Conservation (phyloP, 2,329 filamentous ascomycete species). For the Aspergillus brunneoviolaceus region DNA sequence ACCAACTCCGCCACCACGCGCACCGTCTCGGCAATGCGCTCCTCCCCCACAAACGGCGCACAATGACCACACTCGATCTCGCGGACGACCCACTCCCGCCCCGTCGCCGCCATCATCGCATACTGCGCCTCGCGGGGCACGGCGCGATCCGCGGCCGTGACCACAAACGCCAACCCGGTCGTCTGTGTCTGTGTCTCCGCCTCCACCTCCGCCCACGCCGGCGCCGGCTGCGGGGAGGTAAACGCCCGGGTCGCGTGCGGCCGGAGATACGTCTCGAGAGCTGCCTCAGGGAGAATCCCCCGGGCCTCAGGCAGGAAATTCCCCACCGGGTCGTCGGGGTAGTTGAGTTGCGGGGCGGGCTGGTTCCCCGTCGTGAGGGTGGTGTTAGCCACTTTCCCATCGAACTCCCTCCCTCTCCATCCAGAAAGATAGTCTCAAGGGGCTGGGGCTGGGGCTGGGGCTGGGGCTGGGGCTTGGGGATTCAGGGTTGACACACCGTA, state of each 20-base stretch:
- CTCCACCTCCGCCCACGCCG: conserved; percentile 26
- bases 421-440: too few relatives aligned
- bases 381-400: too few relatives aligned
- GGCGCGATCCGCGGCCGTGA: conserved; percentile 22
- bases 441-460: too few relatives aligned
- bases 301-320: conserved; percentile 20
- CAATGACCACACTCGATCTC: conserved; percentile 18
- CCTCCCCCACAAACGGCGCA: conserved; percentile 9
- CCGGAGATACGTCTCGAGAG: conserved; percentile 14
- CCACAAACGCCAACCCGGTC: conserved; percentile 24
- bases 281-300: not conserved
- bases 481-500: conserved; percentile 1
- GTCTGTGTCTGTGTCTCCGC: not conserved
- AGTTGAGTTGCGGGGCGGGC: conserved; percentile 12
- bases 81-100: conserved; percentile 23
- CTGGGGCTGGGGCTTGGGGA: too few relatives aligned
- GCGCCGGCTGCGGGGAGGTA: conserved; percentile 21
- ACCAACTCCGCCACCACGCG: not conserved
- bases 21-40: not conserved
- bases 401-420: too few relatives aligned
- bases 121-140: conserved; percentile 25
- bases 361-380: too few relatives aligned
- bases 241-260: conserved; percentile 26
- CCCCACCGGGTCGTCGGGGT: conserved; percentile 13
- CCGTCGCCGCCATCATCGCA: conserved; percentile 24